phyloP scores from a whole-genome alignment of 768 basidiomycete species.

The Cystobasidium onofrii region DNA sequence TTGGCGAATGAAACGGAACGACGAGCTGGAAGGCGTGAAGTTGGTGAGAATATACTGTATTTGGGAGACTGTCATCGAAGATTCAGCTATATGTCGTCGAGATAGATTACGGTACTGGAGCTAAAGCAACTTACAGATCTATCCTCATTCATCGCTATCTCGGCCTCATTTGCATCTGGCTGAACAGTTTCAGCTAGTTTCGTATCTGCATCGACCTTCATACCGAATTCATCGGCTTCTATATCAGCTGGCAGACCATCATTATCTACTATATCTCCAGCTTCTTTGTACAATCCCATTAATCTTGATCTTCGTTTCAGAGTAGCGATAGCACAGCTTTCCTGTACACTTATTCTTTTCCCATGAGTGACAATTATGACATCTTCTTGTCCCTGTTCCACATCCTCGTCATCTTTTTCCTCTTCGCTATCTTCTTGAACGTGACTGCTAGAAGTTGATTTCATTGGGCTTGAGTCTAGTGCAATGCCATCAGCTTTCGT shows the following conservation, averaged over 20 bases:
- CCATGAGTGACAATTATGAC: not conserved
- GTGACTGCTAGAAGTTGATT: not conserved
- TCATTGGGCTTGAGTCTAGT: too few relatives aligned
- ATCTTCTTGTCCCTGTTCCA: too few relatives aligned
- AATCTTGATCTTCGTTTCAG: not conserved
- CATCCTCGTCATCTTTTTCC: not conserved
- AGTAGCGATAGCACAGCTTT: not conserved
- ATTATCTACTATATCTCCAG: not conserved
- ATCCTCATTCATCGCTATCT: not conserved
- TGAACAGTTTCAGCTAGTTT: too few relatives aligned
- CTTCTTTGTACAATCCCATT: not conserved
- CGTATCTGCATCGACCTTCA: not conserved
- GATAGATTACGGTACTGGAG: too few relatives aligned
- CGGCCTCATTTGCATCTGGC: not conserved
- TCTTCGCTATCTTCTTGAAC: not conserved
- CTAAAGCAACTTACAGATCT: slow-evolving; percentile 3
- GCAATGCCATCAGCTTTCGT: not conserved
- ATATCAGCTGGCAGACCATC: not conserved
- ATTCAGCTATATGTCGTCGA: too few relatives aligned
- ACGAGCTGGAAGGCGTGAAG: not conserved
- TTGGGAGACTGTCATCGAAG: not conserved
- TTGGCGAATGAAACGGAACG: not conserved
- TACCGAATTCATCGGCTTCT: not conserved
- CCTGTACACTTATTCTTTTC: not conserved
- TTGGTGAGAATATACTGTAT: not conserved